Conservation (phyloP, 805 yeast species). For the Brettanomyces anomalus region DNA sequence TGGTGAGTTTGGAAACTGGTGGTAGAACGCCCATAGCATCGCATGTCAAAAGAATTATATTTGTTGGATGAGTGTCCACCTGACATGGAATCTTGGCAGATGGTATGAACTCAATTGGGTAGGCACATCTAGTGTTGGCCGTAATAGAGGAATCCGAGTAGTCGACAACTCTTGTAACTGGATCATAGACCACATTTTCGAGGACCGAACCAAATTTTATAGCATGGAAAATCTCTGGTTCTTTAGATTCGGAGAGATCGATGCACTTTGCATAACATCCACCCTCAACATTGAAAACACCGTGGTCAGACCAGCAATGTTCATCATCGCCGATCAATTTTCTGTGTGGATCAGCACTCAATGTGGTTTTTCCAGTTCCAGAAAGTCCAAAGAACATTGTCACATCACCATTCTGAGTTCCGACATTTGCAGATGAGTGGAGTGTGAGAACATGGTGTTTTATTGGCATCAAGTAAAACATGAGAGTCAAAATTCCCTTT, state of each 20-base stretch:
- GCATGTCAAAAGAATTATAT: constrained; percentile 87
- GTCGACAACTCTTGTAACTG: constrained; percentile 71
- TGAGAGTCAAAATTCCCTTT: constrained; percentile 97
- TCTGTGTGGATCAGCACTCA: constrained; percentile 94
- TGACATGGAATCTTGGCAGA: constrained; percentile 93
- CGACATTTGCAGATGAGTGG: constrained; percentile 94
- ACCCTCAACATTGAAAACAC: constrained; percentile 98
- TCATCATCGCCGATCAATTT: constrained; percentile 96
- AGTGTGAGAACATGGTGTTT: constrained; percentile 84
- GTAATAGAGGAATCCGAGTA: constrained; percentile 75
- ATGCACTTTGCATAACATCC: constrained; percentile 98
- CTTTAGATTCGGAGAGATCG: constrained; percentile 81
- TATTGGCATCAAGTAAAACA: constrained; percentile 98
- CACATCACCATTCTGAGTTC: constrained; percentile 70
- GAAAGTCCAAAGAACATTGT: constrained; percentile 94
- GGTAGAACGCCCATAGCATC: constrained; percentile 98
- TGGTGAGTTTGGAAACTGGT: constrained; percentile 88
- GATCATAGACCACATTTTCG: constrained; percentile 88
- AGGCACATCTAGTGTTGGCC: constrained; percentile 97
- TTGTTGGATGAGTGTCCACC: constrained; percentile 85
- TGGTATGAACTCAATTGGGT: constrained; percentile 95
- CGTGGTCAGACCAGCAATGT: constrained; percentile 98
- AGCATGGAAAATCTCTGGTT: constrained; percentile 95
- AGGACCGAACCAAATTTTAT: constrained; percentile 90
- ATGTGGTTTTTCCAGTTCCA: constrained; percentile 97